Percentiles rank a stretch among this genome's conserved stretches.
Conservation (phyloP, 78 protist genomes). For the Emiliania huxleyi region DNA sequence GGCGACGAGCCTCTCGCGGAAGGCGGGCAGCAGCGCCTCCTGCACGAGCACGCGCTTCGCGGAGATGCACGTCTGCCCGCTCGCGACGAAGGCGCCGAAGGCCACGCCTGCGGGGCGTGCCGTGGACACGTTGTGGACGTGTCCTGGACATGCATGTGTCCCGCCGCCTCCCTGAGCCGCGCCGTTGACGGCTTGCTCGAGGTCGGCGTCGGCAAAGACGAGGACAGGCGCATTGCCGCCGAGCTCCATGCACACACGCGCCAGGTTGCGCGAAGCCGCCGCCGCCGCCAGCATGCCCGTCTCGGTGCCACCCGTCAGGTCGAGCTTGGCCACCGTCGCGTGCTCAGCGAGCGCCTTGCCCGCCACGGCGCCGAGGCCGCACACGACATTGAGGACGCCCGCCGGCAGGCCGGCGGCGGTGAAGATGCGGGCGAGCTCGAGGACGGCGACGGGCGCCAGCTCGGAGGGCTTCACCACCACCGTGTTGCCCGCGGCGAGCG, state of each 20-base stretch:
- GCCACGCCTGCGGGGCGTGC: neutral
- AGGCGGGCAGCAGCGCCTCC: neutral
- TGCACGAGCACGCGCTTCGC: neutral
- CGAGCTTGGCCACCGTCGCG: constrained; percentile 72
- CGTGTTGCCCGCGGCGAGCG: constrained; percentile 57
- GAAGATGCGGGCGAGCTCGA: constrained; percentile 28
- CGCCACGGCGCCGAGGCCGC: constrained; percentile 71
- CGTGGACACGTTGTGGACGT: no score
- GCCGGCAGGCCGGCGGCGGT: constrained; percentile 88
- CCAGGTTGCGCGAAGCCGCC: constrained; percentile 49
- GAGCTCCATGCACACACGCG: constrained; percentile 61
- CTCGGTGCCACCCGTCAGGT: constrained; percentile 80
- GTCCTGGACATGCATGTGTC: no score
- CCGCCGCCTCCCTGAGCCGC: no score
- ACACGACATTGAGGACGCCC: constrained; percentile 83
- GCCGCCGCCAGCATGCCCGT: constrained; percentile 61
- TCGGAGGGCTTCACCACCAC: neutral
- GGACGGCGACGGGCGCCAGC: constrained; percentile 35
- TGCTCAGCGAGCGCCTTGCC: constrained; percentile 69
- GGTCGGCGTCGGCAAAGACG: no score
- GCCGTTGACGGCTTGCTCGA: no score
- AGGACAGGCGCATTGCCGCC: constrained; percentile 92
- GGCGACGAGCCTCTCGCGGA: neutral
- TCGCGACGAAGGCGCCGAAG: neutral
- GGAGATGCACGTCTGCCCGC: neutral